These are phyloP conservation scores for Diaporthe citrichinensis DNA, from an alignment of 2,329 filamentous ascomycete species.

Conservation along the genomic window DNA sequence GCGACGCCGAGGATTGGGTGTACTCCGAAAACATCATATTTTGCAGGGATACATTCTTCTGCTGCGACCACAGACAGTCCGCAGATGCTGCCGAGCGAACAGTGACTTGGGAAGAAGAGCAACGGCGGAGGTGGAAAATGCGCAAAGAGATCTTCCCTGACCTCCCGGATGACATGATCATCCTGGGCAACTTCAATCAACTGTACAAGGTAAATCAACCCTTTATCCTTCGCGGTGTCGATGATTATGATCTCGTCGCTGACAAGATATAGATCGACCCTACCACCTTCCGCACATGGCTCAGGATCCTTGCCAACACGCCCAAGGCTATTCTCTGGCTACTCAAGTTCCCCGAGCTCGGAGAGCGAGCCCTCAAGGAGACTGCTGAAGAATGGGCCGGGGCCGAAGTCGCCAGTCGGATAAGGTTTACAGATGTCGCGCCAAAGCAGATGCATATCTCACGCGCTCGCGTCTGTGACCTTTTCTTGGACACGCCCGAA, in stretches of 20 bases:
- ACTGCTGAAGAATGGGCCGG: conserved; percentile 90
- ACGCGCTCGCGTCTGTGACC: conserved; percentile 89
- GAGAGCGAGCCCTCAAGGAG: conserved; percentile 85
- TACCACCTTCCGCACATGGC: conserved; percentile 94
- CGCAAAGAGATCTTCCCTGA: conserved; percentile 91
- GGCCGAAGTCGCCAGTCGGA: conserved; percentile 84
- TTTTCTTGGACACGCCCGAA: conserved; percentile 97
- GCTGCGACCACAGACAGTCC: conserved; percentile 95
- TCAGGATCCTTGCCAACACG: conserved; percentile 87
- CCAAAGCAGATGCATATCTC: conserved; percentile 96
- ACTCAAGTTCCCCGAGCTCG: conserved; percentile 94
- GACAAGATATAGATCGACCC: conserved; percentile 84
- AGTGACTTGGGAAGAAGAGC: conserved; percentile 87
- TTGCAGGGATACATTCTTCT: conserved; percentile 96
- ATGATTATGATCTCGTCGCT: background rate
- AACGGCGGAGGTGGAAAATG: conserved; percentile 88
- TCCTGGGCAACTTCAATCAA: conserved; percentile 98
- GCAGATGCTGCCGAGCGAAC: conserved; percentile 78
- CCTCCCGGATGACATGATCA: conserved; percentile 85
- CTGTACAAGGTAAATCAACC: conserved; percentile 85
- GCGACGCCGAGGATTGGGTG: conserved; percentile 84
- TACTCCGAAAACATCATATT: conserved; percentile 98
- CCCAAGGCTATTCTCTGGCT: conserved; percentile 95
- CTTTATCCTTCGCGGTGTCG: background rate
- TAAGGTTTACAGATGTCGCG: conserved; percentile 96